phyloP scores from a whole-genome alignment of 768 basidiomycete genomes.

The Gymnopilus junonius region DNA sequence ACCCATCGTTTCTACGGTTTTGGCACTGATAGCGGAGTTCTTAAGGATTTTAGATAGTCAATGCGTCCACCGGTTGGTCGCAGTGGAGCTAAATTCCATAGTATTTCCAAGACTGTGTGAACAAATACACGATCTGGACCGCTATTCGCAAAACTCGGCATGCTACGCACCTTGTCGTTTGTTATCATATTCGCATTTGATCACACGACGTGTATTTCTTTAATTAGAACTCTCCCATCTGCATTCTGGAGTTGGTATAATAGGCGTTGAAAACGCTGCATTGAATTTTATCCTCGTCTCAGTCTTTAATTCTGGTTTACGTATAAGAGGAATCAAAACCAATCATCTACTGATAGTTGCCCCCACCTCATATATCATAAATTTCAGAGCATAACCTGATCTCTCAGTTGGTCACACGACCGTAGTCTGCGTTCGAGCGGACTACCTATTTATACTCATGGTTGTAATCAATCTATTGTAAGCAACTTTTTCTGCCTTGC shows the following conservation, averaged over 20 bases:
- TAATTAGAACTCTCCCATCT: not conserved
- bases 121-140: no score
- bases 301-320: no score
- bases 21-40: no score
- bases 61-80: no score
- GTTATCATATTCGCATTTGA: not conserved
- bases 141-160: no score
- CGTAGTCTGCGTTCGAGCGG: not conserved
- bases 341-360: not conserved
- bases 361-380: not conserved
- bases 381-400: not conserved
- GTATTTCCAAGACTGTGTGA: no score
- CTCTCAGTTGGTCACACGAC: not conserved
- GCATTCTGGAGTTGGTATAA: not conserved
- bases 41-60: no score
- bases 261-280: not conserved
- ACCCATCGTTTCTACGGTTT: no score
- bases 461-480: not conserved
- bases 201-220: not conserved
- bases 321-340: no score
- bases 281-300: not conserved
- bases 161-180: no score
- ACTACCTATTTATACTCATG: not conserved
- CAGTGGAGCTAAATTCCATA: no score
- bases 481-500: no score